Conservation (phyloP, 805 yeast species). For the Yarrowia yakushimensis region DNA sequence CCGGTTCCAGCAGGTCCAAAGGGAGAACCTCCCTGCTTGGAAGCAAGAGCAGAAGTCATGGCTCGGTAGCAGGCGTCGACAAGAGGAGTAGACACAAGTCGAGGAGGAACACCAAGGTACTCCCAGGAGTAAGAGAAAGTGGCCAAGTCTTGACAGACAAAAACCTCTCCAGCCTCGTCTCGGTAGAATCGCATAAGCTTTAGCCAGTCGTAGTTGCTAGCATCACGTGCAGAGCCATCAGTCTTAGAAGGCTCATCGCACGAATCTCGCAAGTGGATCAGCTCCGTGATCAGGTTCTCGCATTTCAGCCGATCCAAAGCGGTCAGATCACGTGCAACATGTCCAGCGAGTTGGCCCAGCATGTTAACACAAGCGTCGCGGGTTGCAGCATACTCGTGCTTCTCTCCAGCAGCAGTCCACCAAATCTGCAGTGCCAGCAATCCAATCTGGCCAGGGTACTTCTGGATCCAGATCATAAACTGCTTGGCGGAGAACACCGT, state of each 20-base stretch:
- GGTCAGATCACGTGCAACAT: conserved; percentile 36
- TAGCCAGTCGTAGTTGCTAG: conserved; percentile 45
- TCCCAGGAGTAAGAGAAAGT: conserved; percentile 69
- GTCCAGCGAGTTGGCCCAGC: conserved; percentile 36
- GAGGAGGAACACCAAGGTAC: conserved; percentile 70
- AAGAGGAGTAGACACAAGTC: conserved; percentile 73
- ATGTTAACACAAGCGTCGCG: conserved; percentile 1
- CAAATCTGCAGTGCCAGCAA: conserved; percentile 53
- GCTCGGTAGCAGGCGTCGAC: conserved; percentile 60
- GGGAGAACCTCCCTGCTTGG: conserved; percentile 80
- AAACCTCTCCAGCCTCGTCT: conserved; percentile 32
- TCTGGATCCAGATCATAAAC: conserved; percentile 40
- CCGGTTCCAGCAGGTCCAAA: conserved; percentile 98
- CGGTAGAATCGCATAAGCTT: conserved; percentile 50
- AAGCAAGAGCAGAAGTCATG: conserved; percentile 70
- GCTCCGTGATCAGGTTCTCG: conserved; percentile 64
- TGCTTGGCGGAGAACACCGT: conserved; percentile 25
- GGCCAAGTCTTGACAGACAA: conserved; percentile 54
- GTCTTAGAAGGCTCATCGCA: neutral
- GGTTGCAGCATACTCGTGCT: conserved; percentile 11
- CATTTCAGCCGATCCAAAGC: conserved; percentile 43
- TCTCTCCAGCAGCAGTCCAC: conserved; percentile 51
- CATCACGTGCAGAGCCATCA: neutral
- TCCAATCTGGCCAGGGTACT: conserved; percentile 54
- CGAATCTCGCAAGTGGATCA: conserved; percentile 53